Conservation (phyloP, 129 eudicot genomes). For the Helianthus tuberosus region DNA sequence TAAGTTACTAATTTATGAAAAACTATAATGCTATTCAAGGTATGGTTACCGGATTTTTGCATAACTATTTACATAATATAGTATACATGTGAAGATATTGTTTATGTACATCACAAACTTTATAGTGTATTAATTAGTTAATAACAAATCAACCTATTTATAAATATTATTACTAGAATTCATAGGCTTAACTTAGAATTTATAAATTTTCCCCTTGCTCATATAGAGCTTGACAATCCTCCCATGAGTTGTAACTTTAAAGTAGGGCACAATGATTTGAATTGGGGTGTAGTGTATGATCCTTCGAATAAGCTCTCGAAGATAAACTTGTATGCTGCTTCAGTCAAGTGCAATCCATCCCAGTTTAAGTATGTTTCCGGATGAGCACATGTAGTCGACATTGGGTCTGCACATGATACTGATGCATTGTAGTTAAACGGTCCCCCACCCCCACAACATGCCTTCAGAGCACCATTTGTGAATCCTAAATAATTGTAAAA, state of each 20-base stretch:
- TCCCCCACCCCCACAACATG: slow-evolving; percentile 74
- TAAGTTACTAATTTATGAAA: no score
- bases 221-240: slow-evolving; percentile 6
- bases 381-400: slow-evolving; percentile 42
- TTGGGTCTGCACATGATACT: slow-evolving; percentile 33
- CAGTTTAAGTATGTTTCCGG: slow-evolving; percentile 51
- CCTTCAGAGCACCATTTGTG: slow-evolving; percentile 38
- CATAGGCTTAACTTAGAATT: no score
- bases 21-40: no score
- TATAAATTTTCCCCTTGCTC: no score
- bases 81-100: no score
- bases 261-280: slow-evolving; percentile 30
- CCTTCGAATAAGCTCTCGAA: slow-evolving; percentile 48
- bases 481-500: slow-evolving; percentile 39
- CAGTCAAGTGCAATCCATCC: slow-evolving; percentile 77
- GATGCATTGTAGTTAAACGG: slow-evolving; percentile 42
- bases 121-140: no score
- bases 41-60: no score
- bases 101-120: no score
- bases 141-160: no score
- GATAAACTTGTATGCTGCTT: slow-evolving; percentile 48
- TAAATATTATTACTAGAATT: no score
- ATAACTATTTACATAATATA: no score
- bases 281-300: slow-evolving; percentile 29
- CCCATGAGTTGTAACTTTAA: slow-evolving; percentile 11